phyloP scores from a whole-genome alignment of 805 yeast genomes.

The Starmera dryadoides region DNA sequence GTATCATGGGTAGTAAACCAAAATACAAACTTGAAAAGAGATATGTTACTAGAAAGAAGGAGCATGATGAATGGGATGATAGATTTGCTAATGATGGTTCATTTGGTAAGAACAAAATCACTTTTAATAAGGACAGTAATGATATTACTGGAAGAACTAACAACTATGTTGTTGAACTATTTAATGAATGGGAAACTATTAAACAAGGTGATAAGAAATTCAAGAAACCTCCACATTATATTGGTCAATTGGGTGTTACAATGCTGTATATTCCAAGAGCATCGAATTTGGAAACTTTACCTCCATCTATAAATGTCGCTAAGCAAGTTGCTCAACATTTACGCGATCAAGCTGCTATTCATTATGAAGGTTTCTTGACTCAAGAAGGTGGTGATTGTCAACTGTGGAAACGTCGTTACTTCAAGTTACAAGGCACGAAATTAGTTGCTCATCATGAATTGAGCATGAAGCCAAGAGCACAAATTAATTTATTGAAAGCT shows the following conservation, averaged over 20 bases:
- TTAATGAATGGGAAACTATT: conserved; percentile 72
- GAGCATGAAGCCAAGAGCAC: conserved; percentile 62
- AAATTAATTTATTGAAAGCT: conserved; percentile 68
- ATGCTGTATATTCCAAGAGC: conserved; percentile 66
- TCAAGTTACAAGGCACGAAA: conserved; percentile 63
- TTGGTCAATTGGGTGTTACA: conserved; percentile 62
- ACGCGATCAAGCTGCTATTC: conserved; percentile 24
- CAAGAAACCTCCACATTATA: conserved; percentile 42
- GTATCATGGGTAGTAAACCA: conserved; percentile 34
- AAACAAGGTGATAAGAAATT: conserved; percentile 22
- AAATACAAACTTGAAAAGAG: conserved; percentile 31
- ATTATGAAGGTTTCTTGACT: conserved; percentile 62
- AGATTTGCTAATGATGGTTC: conserved; percentile 82
- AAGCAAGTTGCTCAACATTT: conserved; percentile 32
- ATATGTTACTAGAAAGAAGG: conserved; percentile 41
- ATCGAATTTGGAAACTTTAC: conserved; percentile 54
- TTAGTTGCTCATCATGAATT: conserved; percentile 72
- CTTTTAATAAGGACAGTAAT: conserved; percentile 50
- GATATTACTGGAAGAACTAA: conserved; percentile 46
- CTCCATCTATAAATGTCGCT: conserved; percentile 60
- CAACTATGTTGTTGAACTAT: conserved; percentile 51
- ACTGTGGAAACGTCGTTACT: conserved; percentile 63
- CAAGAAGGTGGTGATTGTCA: conserved; percentile 92
- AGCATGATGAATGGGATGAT: conserved; percentile 50
- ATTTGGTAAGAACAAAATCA: conserved; percentile 71